Conservation (phyloP, 1,139 yeast species). For the Hanseniaspora uvarum region DNA sequence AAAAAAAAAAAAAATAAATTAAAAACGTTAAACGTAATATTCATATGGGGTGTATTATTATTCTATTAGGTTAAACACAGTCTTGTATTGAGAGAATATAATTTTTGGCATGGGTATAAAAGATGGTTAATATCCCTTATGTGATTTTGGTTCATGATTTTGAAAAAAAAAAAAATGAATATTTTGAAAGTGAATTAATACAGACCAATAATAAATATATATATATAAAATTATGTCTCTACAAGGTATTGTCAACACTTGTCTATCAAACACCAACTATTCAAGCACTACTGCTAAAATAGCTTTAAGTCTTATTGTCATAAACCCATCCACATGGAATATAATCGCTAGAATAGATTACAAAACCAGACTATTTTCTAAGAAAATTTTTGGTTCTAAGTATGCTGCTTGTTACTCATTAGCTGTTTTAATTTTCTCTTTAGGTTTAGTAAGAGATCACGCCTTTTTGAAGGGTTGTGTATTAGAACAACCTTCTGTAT, state of each 20-base stretch:
- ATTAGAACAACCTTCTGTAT: conserved; percentile 16
- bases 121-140: too few relatives aligned
- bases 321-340: conserved; percentile 95
- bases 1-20: not conserved
- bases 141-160: too few relatives aligned
- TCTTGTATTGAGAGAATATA: too few relatives aligned
- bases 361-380: conserved; percentile 58
- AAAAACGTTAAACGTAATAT: not conserved
- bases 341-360: conserved; percentile 80
- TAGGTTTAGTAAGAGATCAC: conserved; percentile 74
- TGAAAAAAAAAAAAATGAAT: not conserved
- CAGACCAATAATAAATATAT: not conserved
- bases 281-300: conserved; percentile 23
- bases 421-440: conserved; percentile 69
- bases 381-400: conserved; percentile 55
- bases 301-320: conserved; percentile 55
- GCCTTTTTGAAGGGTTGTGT: conserved; percentile 48
- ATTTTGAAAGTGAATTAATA: not conserved
- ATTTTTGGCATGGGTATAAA: too few relatives aligned
- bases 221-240: conserved; percentile 4
- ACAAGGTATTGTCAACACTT: conserved; percentile 16
- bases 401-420: conserved; percentile 70
- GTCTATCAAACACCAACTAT: conserved; percentile 19
- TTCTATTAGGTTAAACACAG: not conserved
- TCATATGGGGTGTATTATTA: conserved; percentile 6